phyloP scores from a whole-genome alignment of 2,329 filamentous ascomycete species.

The Rutstroemia sp. region DNA sequence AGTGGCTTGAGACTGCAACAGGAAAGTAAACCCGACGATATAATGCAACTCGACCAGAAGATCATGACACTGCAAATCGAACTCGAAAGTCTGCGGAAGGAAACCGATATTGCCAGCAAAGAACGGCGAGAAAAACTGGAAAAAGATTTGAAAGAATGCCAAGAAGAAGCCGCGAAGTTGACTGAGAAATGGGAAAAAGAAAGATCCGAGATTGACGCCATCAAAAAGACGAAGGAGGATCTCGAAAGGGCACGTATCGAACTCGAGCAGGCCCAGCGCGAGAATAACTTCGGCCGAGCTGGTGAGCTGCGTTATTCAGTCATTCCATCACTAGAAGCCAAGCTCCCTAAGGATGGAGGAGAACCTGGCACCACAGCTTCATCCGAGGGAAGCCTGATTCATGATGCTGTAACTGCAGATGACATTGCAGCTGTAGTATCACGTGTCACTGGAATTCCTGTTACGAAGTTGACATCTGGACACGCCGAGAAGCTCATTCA shows the following conservation, averaged over 20 bases:
- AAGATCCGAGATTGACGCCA: constrained; percentile 71
- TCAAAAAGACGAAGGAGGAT: constrained; percentile 84
- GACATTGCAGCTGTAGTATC: constrained; percentile 93
- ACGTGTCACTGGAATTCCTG: constrained; percentile 72
- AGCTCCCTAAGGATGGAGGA: constrained; percentile 68
- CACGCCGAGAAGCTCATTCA: constrained; percentile 91
- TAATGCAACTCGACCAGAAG: constrained; percentile 84
- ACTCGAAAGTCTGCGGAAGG: constrained; percentile 86
- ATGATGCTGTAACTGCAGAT: constrained; percentile 91
- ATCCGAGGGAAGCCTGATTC: constrained; percentile 54
- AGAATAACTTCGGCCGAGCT: constrained; percentile 84
- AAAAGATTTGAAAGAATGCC: constrained; percentile 63
- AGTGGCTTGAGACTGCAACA: constrained; percentile 86
- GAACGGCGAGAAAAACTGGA: constrained; percentile 86
- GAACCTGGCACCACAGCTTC: constrained; percentile 27
- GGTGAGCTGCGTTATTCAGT: constrained; percentile 83
- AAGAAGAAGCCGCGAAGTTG: constrained; percentile 67
- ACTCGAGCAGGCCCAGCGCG: constrained; percentile 73
- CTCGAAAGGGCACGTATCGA: constrained; percentile 80
- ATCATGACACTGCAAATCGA: constrained; percentile 98
- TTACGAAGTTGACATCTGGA: constrained; percentile 84
- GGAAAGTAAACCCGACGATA: constrained; percentile 93
- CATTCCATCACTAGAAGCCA: constrained; percentile 74
- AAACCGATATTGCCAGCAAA: constrained; percentile 81
- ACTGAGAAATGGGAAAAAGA: constrained; percentile 88